Base-by-base conservation (phyloP, 805 yeast genomes). In the Sungouiella blattae region DNA sequence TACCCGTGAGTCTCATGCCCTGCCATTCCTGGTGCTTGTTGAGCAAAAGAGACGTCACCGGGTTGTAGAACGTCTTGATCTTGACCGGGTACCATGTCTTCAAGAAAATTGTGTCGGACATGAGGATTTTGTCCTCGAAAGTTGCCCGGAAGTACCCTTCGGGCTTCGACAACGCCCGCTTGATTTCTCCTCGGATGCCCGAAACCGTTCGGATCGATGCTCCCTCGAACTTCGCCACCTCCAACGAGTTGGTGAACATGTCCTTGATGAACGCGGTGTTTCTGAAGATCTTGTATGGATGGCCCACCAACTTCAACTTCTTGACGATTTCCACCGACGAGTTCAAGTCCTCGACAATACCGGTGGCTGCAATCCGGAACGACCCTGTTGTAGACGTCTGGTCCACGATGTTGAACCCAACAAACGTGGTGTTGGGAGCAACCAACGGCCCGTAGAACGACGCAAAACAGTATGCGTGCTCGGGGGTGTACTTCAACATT, bases 401-500 rank as follows among this genome's bases (percentile, higher is more conserved):
- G 32, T 94, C 87, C 17, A 93, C 93, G 36, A 83, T 73, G 54
- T 89, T 95, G 43, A 91, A 86, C 31, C 95, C 98, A 62, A 96
- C 91, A 60, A 93, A 94, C 1, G 98, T 94, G 0, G 98, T 91
- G 56, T 91, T 91, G 26, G 98, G 98, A 1, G 97, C 87, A 33
- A 91, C 96, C 36, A 93, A 71, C 9, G 99, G 99, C 1, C 98
- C 98, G 55, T 88, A 93, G 61, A 93, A 88, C 21, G 96, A 83
- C 1, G 96, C 97, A 56, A 83, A 80, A 71, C 98, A 93, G 58
- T 84, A 91, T 16, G 96, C 87, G 61, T 93, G 99, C 56, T 93
- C 99, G 6, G 98, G 98, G 0, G 98, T 93, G 59, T 93, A 93
- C 58, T 93, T 93, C 64, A 93, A 74, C 96, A 93, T 87, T 67